Evolutionary conservation across 1,284 basidiomycete species (phyloP).

Genomic region (Ceratobasidium papillatum): DNA sequence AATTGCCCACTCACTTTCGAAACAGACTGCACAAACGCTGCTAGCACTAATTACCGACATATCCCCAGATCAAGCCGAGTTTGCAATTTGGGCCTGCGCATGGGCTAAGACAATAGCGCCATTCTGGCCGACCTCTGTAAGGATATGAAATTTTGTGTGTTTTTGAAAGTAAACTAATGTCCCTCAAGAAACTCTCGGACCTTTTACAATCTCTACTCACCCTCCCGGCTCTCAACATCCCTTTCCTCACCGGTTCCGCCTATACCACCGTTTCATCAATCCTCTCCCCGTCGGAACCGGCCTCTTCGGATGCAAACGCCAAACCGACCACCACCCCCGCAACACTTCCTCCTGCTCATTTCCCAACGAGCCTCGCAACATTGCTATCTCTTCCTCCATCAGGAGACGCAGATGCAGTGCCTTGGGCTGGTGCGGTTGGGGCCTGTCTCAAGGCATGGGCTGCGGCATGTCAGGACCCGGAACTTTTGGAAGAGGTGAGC

Average conservation of each 20-base stretch:
- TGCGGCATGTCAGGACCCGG: conserved; percentile 4
- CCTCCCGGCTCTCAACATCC: conserved; percentile 82
- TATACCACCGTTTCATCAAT: conserved; percentile 83
- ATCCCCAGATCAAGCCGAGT: conserved; percentile 66
- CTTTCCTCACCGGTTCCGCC: conserved; percentile 83
- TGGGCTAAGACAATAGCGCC: conserved; percentile 68
- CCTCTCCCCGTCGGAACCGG: conserved; percentile 59
- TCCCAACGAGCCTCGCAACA: conserved; percentile 49
- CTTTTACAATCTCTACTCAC: conserved; percentile 76
- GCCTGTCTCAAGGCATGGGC: conserved; percentile 29
- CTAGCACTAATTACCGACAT: conserved; percentile 16
- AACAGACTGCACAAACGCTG: conserved; percentile 22
- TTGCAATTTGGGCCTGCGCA: conserved; percentile 82
- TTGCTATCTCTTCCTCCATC: conserved; percentile 28
- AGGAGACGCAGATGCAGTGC: conserved; percentile 24
- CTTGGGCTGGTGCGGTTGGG: conserved; percentile 31
- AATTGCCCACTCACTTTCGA: conserved; percentile 52
- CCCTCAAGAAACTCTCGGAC: conserved; percentile 68
- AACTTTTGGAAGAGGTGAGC: conserved; percentile 28
- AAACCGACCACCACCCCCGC: conserved; percentile 48
- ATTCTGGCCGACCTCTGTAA: conserved; percentile 69
- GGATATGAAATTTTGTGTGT: conserved; percentile 41
- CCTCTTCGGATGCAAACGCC: conserved; percentile 43
- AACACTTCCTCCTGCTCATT: conserved; percentile 45
- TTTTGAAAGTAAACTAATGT: conserved; percentile 29